A percentile compares a stretch with the other conserved stretches of the same genome.
These are phyloP conservation scores for Brassica juncea DNA, from an alignment of 345 rosid species.

Conservation along the genomic window DNA sequence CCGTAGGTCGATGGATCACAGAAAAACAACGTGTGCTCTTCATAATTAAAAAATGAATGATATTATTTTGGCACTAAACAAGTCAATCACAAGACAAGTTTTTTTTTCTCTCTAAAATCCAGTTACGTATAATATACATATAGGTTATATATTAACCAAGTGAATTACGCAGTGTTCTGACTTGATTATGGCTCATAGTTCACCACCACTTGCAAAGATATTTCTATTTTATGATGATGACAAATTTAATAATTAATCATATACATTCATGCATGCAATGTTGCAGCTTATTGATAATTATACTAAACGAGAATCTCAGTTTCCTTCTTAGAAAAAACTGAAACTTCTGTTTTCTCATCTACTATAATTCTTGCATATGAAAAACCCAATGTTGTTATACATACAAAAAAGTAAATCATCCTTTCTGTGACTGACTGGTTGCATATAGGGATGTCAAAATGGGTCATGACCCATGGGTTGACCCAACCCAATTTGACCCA, in stretches of 20 bases:
- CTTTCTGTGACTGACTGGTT: not conserved
- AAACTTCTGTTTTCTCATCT: not conserved
- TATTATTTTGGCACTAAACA: constrained; percentile 13
- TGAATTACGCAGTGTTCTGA: not conserved
- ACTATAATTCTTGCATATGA: not conserved
- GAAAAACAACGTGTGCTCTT: constrained; percentile 20
- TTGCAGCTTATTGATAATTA: constrained; percentile 6
- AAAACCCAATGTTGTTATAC: not conserved
- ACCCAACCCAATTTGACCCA: no score
- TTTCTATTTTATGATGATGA: not conserved
- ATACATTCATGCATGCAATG: constrained; percentile 25
- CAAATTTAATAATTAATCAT: not conserved
- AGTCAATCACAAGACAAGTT: constrained; percentile 16
- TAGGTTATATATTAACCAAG: not conserved
- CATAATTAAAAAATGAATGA: constrained; percentile 20
- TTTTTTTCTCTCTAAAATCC: not conserved
- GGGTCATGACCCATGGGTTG: no score
- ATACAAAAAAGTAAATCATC: not conserved
- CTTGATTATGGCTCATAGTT: constrained; percentile 16
- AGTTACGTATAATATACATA: not conserved
- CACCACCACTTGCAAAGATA: constrained; percentile 31
- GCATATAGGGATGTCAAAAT: no score
- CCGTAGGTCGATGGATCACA: constrained; percentile 12
- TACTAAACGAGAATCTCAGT: not conserved
- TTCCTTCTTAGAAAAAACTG: not conserved